Percentiles rank a stretch among this genome's conserved stretches.
Conservation (phyloP, 495 filamentous ascomycete genomes). For the Hypoxylon cercidicola region DNA sequence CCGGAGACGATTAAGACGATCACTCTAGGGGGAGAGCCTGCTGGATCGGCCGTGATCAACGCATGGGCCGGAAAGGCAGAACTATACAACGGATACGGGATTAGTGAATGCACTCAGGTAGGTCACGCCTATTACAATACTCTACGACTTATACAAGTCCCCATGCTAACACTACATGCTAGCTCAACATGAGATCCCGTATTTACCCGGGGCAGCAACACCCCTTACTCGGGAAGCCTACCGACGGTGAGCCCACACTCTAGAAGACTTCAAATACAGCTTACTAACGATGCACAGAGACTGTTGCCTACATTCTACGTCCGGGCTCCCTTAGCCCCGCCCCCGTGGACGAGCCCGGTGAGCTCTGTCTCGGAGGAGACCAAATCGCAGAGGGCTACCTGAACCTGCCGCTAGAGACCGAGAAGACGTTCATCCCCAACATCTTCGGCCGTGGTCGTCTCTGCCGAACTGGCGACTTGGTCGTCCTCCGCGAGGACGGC, state of each 20-base stretch:
- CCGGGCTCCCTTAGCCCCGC: conserved; percentile 53
- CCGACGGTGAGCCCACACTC: neutral
- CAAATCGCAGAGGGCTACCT: conserved; percentile 78
- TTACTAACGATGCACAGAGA: conserved; percentile 65
- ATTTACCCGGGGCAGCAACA: neutral
- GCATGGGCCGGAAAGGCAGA: neutral
- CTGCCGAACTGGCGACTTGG: conserved; percentile 74
- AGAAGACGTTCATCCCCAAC: conserved; percentile 65
- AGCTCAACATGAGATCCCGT: conserved; percentile 1
- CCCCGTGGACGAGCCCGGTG: conserved; percentile 70
- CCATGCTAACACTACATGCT: neutral
- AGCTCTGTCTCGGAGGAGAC: conserved; percentile 79
- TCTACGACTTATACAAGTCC: neutral
- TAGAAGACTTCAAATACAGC: neutral
- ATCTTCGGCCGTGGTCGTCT: conserved; percentile 62
- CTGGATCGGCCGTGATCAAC: neutral
- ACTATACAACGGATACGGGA: neutral
- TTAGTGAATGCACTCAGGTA: conserved; percentile 8
- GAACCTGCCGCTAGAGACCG: conserved; percentile 60
- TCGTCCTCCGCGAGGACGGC: conserved; percentile 71
- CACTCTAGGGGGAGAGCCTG: neutral
- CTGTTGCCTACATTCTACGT: conserved; percentile 63
- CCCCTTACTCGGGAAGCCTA: neutral
- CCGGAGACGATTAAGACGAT: neutral
- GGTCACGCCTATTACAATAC: neutral